Percentiles rank a stretch among this genome's conserved stretches.
These are phyloP conservation scores for Ganoderma sp. DNA, from an alignment of 1,284 basidiomycete species.

Conservation along the genomic window DNA sequence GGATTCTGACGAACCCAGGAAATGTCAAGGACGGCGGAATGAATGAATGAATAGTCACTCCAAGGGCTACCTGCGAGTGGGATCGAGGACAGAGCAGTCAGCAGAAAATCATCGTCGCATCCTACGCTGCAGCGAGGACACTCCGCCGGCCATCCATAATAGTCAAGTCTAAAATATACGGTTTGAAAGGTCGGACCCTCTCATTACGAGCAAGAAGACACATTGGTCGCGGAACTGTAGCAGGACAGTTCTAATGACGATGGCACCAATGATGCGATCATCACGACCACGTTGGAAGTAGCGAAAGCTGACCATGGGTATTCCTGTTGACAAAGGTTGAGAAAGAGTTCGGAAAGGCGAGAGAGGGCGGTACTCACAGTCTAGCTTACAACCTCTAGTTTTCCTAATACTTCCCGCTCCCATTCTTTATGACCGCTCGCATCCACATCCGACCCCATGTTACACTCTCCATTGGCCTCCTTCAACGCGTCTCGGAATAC, in stretches of 20 bases:
- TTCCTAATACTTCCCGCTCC: constrained; percentile 73
- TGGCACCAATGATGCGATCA: not conserved
- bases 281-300: not conserved
- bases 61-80: too few relatives aligned
- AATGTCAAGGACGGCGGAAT: not conserved
- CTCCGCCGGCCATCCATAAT: not conserved
- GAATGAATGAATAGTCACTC: not conserved
- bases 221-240: not conserved
- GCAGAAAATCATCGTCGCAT: not conserved
- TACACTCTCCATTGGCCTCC: constrained; percentile 45
- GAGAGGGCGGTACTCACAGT: constrained; percentile 14
- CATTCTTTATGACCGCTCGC: constrained; percentile 72
- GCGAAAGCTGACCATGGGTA: not conserved
- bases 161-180: not conserved
- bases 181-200: not conserved
- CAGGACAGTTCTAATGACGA: too few relatives aligned
- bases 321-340: not conserved
- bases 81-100: not conserved
- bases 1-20: not conserved
- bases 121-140: not conserved
- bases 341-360: not conserved
- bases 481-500: constrained; percentile 72
- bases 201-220: not conserved
- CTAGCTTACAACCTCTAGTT: constrained; percentile 57
- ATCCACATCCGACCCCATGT: constrained; percentile 46